A percentile compares a stretch with the other conserved stretches of the same genome.
These are phyloP conservation scores for Amoebophrya sp. DNA, from an alignment of 169 alveolate genomes.

Conservation along the genomic window DNA sequence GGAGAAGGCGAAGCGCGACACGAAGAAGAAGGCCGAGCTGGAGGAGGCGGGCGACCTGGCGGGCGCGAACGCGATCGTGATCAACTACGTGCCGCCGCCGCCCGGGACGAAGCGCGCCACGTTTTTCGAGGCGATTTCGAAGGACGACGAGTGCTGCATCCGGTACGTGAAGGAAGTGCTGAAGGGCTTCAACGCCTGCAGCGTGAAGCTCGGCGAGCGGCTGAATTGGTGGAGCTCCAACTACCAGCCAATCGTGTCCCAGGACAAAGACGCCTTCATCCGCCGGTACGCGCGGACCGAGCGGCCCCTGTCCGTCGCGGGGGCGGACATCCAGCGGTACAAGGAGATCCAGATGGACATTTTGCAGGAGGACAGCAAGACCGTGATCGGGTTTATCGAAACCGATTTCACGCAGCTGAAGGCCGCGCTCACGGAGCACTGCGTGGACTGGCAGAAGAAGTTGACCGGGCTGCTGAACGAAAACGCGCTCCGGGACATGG, in stretches of 20 bases:
- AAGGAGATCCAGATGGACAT: slow-evolving; percentile 55
- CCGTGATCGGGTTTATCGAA: slow-evolving; percentile 54
- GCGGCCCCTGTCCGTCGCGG: slow-evolving; percentile 52
- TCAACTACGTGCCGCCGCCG: slow-evolving; percentile 36
- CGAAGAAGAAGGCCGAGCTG: slow-evolving; percentile 42
- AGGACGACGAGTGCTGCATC: slow-evolving; percentile 49
- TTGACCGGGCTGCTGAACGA: slow-evolving; percentile 54
- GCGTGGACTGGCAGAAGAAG: slow-evolving; percentile 53
- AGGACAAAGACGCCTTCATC: slow-evolving; percentile 50
- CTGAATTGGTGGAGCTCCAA: slow-evolving; percentile 57
- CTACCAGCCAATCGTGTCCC: slow-evolving; percentile 54
- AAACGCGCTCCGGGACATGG: slow-evolving; percentile 46
- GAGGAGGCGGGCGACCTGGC: slow-evolving; percentile 44
- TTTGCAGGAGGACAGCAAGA: slow-evolving; percentile 54
- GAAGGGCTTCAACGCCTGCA: slow-evolving; percentile 47
- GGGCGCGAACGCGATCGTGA: slow-evolving; percentile 39
- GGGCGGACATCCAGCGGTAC: slow-evolving; percentile 54
- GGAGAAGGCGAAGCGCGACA: slow-evolving; percentile 43
- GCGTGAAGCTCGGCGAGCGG: slow-evolving; percentile 51
- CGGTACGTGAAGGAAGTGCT: slow-evolving; percentile 49
- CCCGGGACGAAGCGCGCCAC: slow-evolving; percentile 24
- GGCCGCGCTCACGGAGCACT: slow-evolving; percentile 52
- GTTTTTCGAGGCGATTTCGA: slow-evolving; percentile 35
- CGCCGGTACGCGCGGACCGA: slow-evolving; percentile 51
- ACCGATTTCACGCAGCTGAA: slow-evolving; percentile 55